A percentile compares a stretch with the other conserved stretches of the same genome.
Conservation (phyloP, 164 flowering plant species). For the Stephania yunnanensis region DNA sequence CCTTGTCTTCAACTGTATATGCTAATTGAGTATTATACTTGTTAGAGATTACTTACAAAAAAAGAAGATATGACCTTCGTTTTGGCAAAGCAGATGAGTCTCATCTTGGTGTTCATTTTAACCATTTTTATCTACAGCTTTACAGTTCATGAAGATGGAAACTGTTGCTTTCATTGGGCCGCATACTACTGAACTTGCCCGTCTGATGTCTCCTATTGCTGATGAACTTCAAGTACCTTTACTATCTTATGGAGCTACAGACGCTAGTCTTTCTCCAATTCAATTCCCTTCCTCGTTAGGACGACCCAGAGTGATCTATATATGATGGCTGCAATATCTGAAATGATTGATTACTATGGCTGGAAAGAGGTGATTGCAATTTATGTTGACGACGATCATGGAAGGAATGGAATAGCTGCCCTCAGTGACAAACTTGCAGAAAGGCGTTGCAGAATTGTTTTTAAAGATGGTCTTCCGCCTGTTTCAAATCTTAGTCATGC, state of each 20-base stretch:
- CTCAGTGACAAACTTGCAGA: constrained; percentile 61
- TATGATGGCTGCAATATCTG: constrained; percentile 87
- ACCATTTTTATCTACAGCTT: constrained; percentile 32
- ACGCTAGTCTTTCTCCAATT: constrained; percentile 71
- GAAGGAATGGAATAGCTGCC: constrained; percentile 77
- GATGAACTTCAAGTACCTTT: constrained; percentile 84
- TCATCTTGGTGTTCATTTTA: not conserved
- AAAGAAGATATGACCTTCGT: no score
- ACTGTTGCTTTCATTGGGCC: constrained; percentile 79
- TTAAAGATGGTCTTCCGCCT: constrained; percentile 52
- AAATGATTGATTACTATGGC: constrained; percentile 52
- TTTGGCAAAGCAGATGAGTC: not conserved
- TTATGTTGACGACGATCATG: constrained; percentile 69
- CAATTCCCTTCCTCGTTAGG: constrained; percentile 71
- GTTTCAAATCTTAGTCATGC: constrained; percentile 19
- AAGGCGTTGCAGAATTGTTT: constrained; percentile 58
- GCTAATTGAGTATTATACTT: not conserved
- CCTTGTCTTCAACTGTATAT: not conserved
- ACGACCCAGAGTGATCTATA: constrained; percentile 65
- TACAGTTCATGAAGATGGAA: constrained; percentile 78
- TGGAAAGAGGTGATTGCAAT: constrained; percentile 77
- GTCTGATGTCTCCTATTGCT: constrained; percentile 59
- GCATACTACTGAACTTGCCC: constrained; percentile 76
- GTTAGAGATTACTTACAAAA: no score
- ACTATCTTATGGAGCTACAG: constrained; percentile 81